Percentiles rank a stretch among this genome's conserved stretches.
Evolutionary conservation across 345 rosid genomes (phyloP).

Genomic region (Salix viminalis): DNA sequence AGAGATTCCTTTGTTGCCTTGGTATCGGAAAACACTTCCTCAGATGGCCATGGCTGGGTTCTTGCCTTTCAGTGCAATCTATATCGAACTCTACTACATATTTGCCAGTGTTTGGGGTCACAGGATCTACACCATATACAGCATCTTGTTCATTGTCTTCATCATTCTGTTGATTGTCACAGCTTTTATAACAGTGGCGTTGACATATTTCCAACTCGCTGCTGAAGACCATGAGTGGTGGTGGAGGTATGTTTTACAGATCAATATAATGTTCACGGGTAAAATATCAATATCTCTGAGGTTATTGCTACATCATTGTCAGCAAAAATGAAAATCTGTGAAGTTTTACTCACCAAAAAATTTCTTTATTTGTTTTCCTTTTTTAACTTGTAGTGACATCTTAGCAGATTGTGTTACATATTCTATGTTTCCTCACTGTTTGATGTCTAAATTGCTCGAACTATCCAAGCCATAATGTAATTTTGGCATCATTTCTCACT

Average conservation of each 20-base stretch:
- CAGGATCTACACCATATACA: slow-evolving; percentile 33
- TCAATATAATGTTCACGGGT: not conserved
- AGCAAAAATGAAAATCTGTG: not conserved
- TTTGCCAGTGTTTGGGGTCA: slow-evolving; percentile 37
- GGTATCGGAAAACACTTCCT: slow-evolving; percentile 79
- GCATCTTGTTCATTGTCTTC: slow-evolving; percentile 32
- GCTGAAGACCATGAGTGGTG: slow-evolving; percentile 37
- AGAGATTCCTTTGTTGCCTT: slow-evolving; percentile 75
- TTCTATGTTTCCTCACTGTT: not conserved
- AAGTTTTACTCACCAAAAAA: not conserved
- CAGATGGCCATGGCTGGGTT: slow-evolving; percentile 96
- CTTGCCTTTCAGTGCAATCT: slow-evolving; percentile 32
- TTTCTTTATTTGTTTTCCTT: not conserved
- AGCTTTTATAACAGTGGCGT: slow-evolving; percentile 32
- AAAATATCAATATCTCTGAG: not conserved
- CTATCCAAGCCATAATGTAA: not conserved
- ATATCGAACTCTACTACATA: slow-evolving; percentile 32
- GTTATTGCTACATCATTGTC: not conserved
- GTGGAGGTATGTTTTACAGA: slow-evolving; percentile 25
- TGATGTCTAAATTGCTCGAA: not conserved
- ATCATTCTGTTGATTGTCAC: slow-evolving; percentile 32
- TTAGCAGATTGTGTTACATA: not conserved
- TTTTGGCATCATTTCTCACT: too few relatives aligned
- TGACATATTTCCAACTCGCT: slow-evolving; percentile 37
- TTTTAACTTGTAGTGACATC: not conserved